phyloP scores from a whole-genome alignment of 106 monocot genomes.

The Phalaenopsis aphrodite region DNA sequence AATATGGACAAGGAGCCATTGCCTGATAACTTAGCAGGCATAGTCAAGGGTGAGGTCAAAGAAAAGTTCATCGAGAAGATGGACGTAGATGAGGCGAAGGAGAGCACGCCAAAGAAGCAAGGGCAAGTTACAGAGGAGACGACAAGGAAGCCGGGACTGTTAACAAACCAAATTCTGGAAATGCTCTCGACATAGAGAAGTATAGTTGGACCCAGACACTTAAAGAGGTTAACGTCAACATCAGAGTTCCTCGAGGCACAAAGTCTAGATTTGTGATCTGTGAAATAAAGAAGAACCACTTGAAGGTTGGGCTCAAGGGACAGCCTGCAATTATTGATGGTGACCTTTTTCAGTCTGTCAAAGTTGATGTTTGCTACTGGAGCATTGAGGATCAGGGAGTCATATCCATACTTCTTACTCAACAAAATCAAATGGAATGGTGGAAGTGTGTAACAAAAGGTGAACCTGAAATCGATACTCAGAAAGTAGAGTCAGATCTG shows the following conservation, averaged over 20 bases:
- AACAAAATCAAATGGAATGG: conserved; percentile 98
- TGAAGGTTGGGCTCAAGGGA: conserved; percentile 90
- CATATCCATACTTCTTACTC: conserved; percentile 72
- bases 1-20: conserved; percentile 9
- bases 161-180: conserved; percentile 59
- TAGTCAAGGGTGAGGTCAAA: neutral
- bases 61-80: conserved; percentile 3
- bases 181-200: conserved; percentile 84
- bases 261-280: conserved; percentile 78
- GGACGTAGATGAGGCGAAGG: conserved; percentile 3
- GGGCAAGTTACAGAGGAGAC: conserved; percentile 2
- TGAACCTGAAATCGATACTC: conserved; percentile 83
- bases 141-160: neutral
- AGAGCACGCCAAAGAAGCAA: neutral
- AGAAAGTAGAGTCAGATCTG: conserved; percentile 92
- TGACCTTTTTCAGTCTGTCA: conserved; percentile 57
- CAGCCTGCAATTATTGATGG: conserved; percentile 80
- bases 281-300: conserved; percentile 85
- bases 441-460: conserved; percentile 82
- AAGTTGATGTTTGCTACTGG: conserved; percentile 91
- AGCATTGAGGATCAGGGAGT: conserved; percentile 83
- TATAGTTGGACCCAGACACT: conserved; percentile 90
- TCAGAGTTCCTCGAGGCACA: conserved; percentile 70
- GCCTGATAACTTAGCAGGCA: neutral
- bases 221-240: conserved; percentile 63